phyloP scores from a whole-genome alignment of 2,329 filamentous ascomycete species.

The Colletotrichum truncatum region DNA sequence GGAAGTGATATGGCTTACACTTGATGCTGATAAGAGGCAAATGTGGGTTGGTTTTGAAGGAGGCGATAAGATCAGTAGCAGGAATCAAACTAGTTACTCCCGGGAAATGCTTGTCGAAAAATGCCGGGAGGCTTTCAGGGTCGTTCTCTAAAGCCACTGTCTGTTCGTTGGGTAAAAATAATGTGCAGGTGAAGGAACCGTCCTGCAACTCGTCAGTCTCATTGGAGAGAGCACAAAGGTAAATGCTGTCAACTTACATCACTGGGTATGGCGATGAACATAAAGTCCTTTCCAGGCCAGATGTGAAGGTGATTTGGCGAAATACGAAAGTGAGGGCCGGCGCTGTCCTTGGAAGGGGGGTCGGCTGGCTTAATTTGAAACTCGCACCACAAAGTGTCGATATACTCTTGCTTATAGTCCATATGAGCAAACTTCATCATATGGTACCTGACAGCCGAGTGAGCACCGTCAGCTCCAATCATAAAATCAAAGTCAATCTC shows the following conservation, averaged over 20 bases:
- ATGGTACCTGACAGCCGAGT: conserved; percentile 90
- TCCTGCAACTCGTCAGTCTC: conserved; percentile 60
- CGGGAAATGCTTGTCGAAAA: conserved; percentile 87
- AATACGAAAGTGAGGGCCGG: conserved; percentile 71
- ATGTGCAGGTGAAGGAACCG: conserved; percentile 92
- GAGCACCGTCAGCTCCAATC: conserved; percentile 93
- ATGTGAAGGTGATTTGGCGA: conserved; percentile 96
- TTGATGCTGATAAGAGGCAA: conserved; percentile 94
- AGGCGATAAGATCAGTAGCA: conserved; percentile 71
- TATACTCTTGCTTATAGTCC: conserved; percentile 93
- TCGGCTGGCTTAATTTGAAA: conserved; percentile 76
- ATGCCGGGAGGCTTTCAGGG: conserved; percentile 68
- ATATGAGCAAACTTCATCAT: conserved; percentile 95
- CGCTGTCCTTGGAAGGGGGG: conserved; percentile 48
- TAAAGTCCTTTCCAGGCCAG: conserved; percentile 92
- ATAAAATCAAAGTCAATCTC: conserved; percentile 91
- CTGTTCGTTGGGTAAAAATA: conserved; percentile 81
- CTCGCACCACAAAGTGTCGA: conserved; percentile 97
- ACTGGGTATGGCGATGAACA: conserved; percentile 97
- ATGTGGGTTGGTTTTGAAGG: conserved; percentile 86
- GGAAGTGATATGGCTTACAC: conserved; percentile 87
- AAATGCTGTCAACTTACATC: conserved; percentile 55
- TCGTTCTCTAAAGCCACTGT: conserved; percentile 74
- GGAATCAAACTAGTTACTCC: conserved; percentile 81
- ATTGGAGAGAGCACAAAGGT: fast-evolving